These are phyloP conservation scores for Phoenix roebelenii DNA, from an alignment of 176 grass and related monocot genomes.

Conservation along the genomic window DNA sequence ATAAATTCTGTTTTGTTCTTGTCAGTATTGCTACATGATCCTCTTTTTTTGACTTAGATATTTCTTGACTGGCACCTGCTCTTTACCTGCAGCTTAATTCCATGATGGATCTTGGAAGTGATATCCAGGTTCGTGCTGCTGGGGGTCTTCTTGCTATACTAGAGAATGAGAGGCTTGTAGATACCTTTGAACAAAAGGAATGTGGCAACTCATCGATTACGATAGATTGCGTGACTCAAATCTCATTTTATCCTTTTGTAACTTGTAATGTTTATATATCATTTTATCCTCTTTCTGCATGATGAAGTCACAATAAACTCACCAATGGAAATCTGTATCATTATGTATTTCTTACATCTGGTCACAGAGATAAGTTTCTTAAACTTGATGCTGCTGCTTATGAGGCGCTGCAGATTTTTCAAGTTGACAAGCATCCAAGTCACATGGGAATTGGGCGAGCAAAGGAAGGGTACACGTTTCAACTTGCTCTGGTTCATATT, in stretches of 20 bases:
- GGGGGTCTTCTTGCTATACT: constrained; percentile 95
- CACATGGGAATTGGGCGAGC: constrained; percentile 96
- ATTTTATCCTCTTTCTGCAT: background rate
- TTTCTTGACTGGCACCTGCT: background rate
- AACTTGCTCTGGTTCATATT: constrained; percentile 4
- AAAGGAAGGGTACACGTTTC: constrained; percentile 77
- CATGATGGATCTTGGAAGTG: constrained; percentile 97
- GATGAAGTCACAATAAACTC: background rate
- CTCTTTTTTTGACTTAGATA: constrained; percentile 6
- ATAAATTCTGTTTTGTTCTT: background rate
- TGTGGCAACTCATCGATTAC: constrained; percentile 63
- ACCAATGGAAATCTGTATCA: background rate
- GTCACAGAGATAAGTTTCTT: constrained; percentile 75
- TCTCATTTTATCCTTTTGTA: constrained; percentile 83
- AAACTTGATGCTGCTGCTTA: constrained; percentile 91
- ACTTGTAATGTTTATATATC: background rate
- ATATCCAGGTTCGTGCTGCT: constrained; percentile 91
- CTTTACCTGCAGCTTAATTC: constrained; percentile 83
- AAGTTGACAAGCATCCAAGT: constrained; percentile 94
- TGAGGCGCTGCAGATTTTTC: constrained; percentile 94
- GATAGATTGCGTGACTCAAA: constrained; percentile 75
- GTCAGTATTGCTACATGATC: constrained; percentile 1
- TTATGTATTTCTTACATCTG: constrained; percentile 44
- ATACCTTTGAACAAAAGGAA: constrained; percentile 74
- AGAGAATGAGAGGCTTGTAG: constrained; percentile 88